Base-by-base conservation (phyloP, 164 flowering plant genomes). In the Vitis riparia region DNA sequence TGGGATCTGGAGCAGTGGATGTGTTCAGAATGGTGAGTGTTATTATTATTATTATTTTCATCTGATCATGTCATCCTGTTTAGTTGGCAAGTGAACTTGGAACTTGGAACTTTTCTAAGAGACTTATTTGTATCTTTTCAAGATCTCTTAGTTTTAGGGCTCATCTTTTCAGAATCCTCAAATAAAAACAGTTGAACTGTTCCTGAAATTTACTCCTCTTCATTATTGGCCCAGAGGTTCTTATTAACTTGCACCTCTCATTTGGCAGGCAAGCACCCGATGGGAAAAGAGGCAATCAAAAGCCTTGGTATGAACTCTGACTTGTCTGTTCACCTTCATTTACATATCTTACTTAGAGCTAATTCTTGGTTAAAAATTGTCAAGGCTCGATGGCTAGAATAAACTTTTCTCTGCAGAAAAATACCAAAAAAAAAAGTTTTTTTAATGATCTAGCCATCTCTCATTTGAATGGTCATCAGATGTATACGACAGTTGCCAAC, bases 261-360 rank as follows among this genome's bases (percentile, higher is more conserved):
- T 29, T 29, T 69, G 17, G 74, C 97, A 95, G 98, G 99, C 98
- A 68, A 85, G 81, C 77, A 72, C 87, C 27, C 82, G 97, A 53
- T 95, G 99, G 99, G 88, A 95, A 76, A 95, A 91, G 77, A 89
- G 98, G 63, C 99, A 95, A 76, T 74, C 80, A 19, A 87, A 90
- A 85, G 87, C 91, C 65, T 78, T 91, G 98, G 99, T 92, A 88
- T 30, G 82, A 65, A 68, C 52, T 76, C 67, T 13, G 49, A 16
- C 59, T 1, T 14, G 55, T 57, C 57, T 57, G 5, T 15, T 51
- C 30, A 13, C 17, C 51, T 27, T 64, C 9, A 19, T 23, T 51
- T 19, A 37, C 44, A 13, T 15, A 51, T 62, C 14, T 5, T 53
- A 50, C 32, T 37, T 32, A 30, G 8, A 55, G 51, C 7, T 59